Conservation (phyloP, 2,329 filamentous ascomycete species). For the Aspergillus ustus region DNA sequence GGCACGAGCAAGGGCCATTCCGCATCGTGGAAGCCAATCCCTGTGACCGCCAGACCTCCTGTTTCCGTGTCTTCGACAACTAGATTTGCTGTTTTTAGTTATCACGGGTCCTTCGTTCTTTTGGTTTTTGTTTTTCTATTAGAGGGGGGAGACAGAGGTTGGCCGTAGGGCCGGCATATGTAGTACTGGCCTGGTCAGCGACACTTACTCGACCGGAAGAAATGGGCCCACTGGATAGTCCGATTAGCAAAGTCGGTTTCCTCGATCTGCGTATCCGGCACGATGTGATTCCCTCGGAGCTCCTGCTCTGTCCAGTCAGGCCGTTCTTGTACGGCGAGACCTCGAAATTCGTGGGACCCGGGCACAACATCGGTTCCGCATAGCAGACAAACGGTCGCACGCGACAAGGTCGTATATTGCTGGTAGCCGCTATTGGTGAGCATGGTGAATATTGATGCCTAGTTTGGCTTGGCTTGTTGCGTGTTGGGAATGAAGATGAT, state of each 20-base stretch:
- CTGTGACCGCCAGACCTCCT: background rate
- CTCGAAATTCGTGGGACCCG: background rate
- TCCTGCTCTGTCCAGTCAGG: background rate
- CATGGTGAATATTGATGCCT: too few species aligned
- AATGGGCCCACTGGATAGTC: background rate
- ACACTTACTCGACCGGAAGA: background rate
- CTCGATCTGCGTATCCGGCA: background rate
- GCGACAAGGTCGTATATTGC: too few species aligned
- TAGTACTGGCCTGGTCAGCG: too few species aligned
- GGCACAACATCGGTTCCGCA: background rate
- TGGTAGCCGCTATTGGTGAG: too few species aligned
- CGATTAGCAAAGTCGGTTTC: background rate
- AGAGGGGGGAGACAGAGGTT: too few species aligned
- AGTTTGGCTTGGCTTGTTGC: too few species aligned
- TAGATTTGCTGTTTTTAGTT: background rate
- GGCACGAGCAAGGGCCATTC: too few species aligned
- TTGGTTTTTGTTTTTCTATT: too few species aligned
- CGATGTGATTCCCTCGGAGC: background rate
- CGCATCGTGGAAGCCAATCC: background rate
- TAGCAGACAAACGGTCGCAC: background rate
- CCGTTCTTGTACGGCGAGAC: background rate
- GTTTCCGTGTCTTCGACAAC: background rate
- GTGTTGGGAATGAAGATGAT: too few species aligned
- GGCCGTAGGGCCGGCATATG: too few species aligned
- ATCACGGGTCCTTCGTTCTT: too few species aligned